Base-by-base conservation (phyloP, 2,329 filamentous ascomycete genomes). In the Neopestalotiopsis sp. region DNA sequence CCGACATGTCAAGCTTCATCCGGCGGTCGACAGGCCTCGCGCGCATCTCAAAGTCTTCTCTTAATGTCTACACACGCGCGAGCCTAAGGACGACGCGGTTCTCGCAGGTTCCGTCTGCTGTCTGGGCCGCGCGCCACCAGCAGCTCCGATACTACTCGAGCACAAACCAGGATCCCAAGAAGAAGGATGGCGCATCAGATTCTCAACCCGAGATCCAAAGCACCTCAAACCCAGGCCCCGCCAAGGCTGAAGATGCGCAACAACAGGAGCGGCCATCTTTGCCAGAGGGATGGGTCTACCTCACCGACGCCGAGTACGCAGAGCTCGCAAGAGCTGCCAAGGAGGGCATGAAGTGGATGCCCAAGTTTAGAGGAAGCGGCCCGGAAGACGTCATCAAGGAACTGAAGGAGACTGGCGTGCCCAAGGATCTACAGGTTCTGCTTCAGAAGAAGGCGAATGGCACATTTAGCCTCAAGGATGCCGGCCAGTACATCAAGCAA, bases 1-100 rank as follows among this genome's bases (percentile, higher is more conserved):
- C 74, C 75, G 70, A 58, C 71, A 79, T 79, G 78, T 79, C 78
- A 70, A 76, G 73, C 74, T 71, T 78, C 70, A 65, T 79, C 66
- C 74, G 77, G 71, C 76, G 75, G 71, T 76, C 77, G 67, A 70
- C 74, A 66, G 71, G 74, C 67, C 69, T 79, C 65, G 72, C 73
- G 70, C 75, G 75, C 63, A 65, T 75, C 61, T 72, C 77, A 61
- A 71, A 67, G 58, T 67, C 72, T 53, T 75, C 76, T 38, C 67
- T 77, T 63, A 70, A 61, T 68, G 66, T 71, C 38, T 68, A 73
- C 10, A 40, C 75, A 20, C 76, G 76, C 32, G 72, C 74, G 34
- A 75, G 61, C 61, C 65, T 75, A 65, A 74, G 75, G 56, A 71
- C 73, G 32, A 64, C 74, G 4, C 73, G 73, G 40, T 61, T 74